These are phyloP conservation scores for Metschnikowia cubensis DNA, from an alignment of 805 yeast genomes.

Conservation along the genomic window DNA sequence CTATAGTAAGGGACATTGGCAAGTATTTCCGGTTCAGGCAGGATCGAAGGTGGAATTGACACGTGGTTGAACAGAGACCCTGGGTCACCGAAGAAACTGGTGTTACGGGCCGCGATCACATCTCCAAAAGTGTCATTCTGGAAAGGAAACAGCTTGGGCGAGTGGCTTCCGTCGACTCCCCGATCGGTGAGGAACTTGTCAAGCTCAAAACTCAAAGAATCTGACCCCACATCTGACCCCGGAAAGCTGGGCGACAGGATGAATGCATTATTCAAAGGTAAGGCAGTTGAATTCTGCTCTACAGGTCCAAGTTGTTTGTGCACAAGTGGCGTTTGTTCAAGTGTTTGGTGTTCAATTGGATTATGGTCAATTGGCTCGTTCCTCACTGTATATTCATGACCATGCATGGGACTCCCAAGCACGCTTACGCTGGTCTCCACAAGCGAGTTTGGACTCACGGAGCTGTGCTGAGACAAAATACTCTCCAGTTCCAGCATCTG, in stretches of 20 bases:
- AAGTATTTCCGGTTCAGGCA: constrained; percentile 55
- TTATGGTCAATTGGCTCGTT: background rate
- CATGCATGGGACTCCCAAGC: background rate
- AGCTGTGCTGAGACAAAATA: background rate
- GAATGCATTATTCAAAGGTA: background rate
- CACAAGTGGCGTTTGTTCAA: background rate
- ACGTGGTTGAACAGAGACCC: constrained; percentile 3
- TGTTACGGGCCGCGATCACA: background rate
- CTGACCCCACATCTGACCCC: background rate
- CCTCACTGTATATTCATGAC: background rate
- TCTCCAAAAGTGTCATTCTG: background rate
- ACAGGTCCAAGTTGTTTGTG: background rate
- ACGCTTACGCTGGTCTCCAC: background rate
- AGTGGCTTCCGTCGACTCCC: background rate
- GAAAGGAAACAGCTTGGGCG: constrained; percentile 3
- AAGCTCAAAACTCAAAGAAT: constrained; percentile 1
- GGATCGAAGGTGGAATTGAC: constrained; percentile 31
- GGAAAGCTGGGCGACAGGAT: background rate
- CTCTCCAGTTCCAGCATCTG: background rate
- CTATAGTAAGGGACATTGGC: constrained; percentile 56
- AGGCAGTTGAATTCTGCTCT: background rate
- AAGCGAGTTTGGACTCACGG: background rate
- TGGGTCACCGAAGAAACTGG: background rate
- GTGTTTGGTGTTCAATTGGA: background rate
- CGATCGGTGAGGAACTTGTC: constrained; percentile 1